Conservation (phyloP, 1,284 basidiomycete genomes). For the Fomitopsis schrenkii region DNA sequence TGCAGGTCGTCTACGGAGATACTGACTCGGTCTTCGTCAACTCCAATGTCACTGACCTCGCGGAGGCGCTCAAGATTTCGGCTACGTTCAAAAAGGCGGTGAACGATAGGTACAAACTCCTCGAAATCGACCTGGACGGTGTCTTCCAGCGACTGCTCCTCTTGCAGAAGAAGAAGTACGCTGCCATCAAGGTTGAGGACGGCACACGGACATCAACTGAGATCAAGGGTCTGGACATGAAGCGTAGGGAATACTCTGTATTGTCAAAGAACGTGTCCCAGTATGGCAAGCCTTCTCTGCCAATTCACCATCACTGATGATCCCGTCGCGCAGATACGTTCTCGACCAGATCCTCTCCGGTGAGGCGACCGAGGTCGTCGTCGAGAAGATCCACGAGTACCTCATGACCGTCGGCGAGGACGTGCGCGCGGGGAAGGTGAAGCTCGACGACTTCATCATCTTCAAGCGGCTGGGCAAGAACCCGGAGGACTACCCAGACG, state of each 20-base stretch:
- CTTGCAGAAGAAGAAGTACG: conserved; percentile 99
- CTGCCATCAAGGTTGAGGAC: conserved; percentile 91
- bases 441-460: conserved; percentile 92
- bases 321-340: conserved; percentile 58
- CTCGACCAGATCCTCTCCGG: conserved; percentile 92
- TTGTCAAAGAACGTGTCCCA: conserved; percentile 92
- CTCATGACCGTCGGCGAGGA: conserved; percentile 71
- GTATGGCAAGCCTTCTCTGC: conserved; percentile 40
- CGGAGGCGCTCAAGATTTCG: conserved; percentile 89
- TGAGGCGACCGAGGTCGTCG: conserved; percentile 85
- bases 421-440: conserved; percentile 74
- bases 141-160: conserved; percentile 92
- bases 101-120: conserved; percentile 91
- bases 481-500: conserved; percentile 95
- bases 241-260: conserved; percentile 91
- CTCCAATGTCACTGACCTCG: conserved; percentile 86
- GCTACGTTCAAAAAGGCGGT: conserved; percentile 93
- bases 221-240: conserved; percentile 99
- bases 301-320: not conserved
- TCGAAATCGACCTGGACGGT: conserved; percentile 97
- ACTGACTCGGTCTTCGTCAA: conserved; percentile 99
- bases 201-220: conserved; percentile 75
- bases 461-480: conserved; percentile 95
- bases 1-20: conserved; percentile 95
- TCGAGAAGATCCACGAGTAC: conserved; percentile 93